Evolutionary conservation across 208 protist species (phyloP), one percentile per base, ranked within the genome.

Genomic region (Borovskyia barvae): DNA sequence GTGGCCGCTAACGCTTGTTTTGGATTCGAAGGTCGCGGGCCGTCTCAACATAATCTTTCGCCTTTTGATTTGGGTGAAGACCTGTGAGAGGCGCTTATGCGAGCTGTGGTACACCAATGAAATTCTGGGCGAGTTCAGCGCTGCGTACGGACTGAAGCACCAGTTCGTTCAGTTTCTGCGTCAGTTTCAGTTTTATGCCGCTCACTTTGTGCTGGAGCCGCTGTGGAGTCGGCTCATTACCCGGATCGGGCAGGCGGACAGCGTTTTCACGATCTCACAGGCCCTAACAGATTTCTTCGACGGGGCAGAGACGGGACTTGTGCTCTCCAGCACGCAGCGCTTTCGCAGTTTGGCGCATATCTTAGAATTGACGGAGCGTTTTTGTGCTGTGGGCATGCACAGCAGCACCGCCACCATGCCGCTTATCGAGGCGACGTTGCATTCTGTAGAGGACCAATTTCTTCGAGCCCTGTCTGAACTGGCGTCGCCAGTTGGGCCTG

Each of bases 101-200:
- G 71, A 72, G 29, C 45, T 85, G 45, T 92, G 82, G 83, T 60
- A 64, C 30, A 64, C 43, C 3, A 85, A 83, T 46, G 72, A 76
- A 26, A 60, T 71, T 22, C 61, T 82, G 32, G 64, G 70, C 28
- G 62, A 60, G 42, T 80, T 79, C 67, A 82, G 60, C 49, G 59
- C 66, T 25, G 82, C 85, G 15, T 88, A 90, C 56, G 75, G 84
- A 47, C 75, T 94, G 51, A 89, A 87, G 64, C 88, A 95, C 46
- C 82, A 95, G 53, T 62, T 95, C 9, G 76, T 82, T 43, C 88
- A 95, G 47, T 92, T 95, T 58, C 61, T 95, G 15, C 79, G 83
- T 5, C 88, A 95, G 62, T 95, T 90, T 62, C 85, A 91, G 58
- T 95, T 95, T 50, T 92, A 89, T 53, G 85, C 88, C 2, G 75